Conservation (phyloP, 805 yeast species). For the Kodamaea kakaduensis region DNA sequence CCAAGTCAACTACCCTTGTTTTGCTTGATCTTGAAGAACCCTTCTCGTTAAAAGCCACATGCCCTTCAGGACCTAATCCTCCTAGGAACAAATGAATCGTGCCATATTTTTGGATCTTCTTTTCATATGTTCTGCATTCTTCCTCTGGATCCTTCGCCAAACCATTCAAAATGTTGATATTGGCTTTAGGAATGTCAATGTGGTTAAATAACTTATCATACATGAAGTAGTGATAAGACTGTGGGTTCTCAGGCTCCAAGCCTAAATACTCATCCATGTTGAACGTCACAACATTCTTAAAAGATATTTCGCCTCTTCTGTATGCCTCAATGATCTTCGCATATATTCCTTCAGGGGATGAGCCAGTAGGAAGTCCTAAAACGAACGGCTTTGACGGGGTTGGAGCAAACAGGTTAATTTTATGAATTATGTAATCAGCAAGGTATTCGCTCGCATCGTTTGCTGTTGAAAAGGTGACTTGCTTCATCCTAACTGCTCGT, state of each 20-base stretch:
- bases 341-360: constrained; percentile 57
- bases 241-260: constrained; percentile 42
- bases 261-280: constrained; percentile 62
- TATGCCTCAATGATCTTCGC: constrained; percentile 42
- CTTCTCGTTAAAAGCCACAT: constrained; percentile 56
- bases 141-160: constrained; percentile 39
- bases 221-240: constrained; percentile 59
- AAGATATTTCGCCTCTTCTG: constrained; percentile 39
- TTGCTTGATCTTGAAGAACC: constrained; percentile 45
- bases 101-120: constrained; percentile 44
- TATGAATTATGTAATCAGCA: constrained; percentile 43
- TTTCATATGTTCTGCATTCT: constrained; percentile 49
- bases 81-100: constrained; percentile 53
- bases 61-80: constrained; percentile 61
- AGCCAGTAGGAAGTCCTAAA: constrained; percentile 58
- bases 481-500: no score
- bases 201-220: constrained; percentile 52
- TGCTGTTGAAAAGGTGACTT: constrained; percentile 32
- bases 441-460: constrained; percentile 42
- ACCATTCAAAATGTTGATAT: constrained; percentile 55
- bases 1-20: constrained; percentile 47
- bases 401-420: constrained; percentile 44
- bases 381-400: constrained; percentile 46
- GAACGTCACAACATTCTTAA: constrained; percentile 53
- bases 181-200: constrained; percentile 47